These are phyloP conservation scores for Prunus salicina DNA, from an alignment of 306 rosid genomes.

Conservation along the genomic window DNA sequence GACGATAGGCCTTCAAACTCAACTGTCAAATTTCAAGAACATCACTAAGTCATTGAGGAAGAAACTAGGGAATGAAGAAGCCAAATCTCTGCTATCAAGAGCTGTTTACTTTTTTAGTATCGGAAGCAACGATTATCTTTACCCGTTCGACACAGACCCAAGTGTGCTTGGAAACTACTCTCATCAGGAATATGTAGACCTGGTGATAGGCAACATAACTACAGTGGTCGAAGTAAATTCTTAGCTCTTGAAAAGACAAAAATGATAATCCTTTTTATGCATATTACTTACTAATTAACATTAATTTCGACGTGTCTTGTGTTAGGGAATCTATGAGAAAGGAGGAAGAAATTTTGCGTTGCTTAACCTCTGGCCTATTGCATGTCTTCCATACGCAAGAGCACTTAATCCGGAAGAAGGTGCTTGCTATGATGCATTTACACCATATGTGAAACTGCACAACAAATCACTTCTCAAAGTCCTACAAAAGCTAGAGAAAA, in stretches of 20 bases:
- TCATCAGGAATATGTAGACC: slow-evolving; percentile 12
- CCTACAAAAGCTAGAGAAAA: slow-evolving; percentile 1
- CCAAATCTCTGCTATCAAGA: slow-evolving; percentile 8
- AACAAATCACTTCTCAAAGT: slow-evolving; percentile 5
- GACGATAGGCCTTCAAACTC: slow-evolving; percentile 13
- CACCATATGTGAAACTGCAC: not conserved
- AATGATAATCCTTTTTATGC: not conserved
- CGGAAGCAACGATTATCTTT: slow-evolving; percentile 28
- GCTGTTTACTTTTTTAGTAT: slow-evolving; percentile 35
- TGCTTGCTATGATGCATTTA: not conserved
- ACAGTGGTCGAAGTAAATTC: slow-evolving; percentile 25
- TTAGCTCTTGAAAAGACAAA: not conserved
- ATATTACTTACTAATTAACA: not conserved
- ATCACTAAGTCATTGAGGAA: slow-evolving; percentile 8
- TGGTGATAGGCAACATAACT: slow-evolving; percentile 36
- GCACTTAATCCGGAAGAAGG: not conserved
- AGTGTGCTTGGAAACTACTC: not conserved
- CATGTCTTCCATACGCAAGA: not conserved
- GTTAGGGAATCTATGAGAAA: slow-evolving; percentile 21
- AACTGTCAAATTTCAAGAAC: slow-evolving; percentile 27
- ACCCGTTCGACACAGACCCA: slow-evolving; percentile 7
- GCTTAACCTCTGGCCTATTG: slow-evolving; percentile 4
- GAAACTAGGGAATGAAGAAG: slow-evolving; percentile 22
- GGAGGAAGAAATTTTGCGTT: slow-evolving; percentile 38
- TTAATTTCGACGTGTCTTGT: not conserved